Evolutionary conservation across 768 basidiomycete species (phyloP), one percentile per base, ranked within the genome.

Genomic region (Boletus coccyginus): DNA sequence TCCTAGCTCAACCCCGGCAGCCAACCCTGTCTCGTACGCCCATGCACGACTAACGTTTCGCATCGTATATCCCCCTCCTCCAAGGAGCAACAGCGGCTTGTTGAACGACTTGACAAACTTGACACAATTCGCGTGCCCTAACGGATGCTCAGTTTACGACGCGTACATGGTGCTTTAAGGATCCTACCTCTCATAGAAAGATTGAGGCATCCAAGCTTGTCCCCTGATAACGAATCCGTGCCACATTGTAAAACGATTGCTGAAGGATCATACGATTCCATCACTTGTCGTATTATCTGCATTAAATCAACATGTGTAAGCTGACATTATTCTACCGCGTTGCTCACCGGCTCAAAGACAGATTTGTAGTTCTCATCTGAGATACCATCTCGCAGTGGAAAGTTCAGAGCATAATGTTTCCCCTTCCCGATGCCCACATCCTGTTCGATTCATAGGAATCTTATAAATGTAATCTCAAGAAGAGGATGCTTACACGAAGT

Each of bases 11-110:
- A 95, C 91, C 12, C 97, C 97, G 24, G 96, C 94, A n/a, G 97
- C 97, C 42, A 99, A 74, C 24, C 97, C 97, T 3, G 97, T 99
- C 74, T 99, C 97, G 66, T 85, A 99, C 21, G 97, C 96, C 97
- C 97, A 99, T 13, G 91, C 88, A 42, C 97, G 83, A 60, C 93
- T 94, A 57, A 98, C 96, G 60, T 96, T 96, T 43, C 95, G 89
- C 85, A 99, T 96, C 5, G 97, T 99, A 73, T 99, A 99, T 0
- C 97, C 97, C 11, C 97, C 97, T 29, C 97, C 97, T 14, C 97
- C 97, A 27, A 99, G 84, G 19, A 99, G 78, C 12, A 99, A 76
- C n/a, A 98, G 72, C 2, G 97, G 97, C 47, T 92, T 88, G 68
- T 92, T 89, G 74, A 98, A 97, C 1, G 92, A 93, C 70, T 98